phyloP scores from a whole-genome alignment of 1,284 basidiomycete genomes.

The Malassezia brasiliensis region DNA sequence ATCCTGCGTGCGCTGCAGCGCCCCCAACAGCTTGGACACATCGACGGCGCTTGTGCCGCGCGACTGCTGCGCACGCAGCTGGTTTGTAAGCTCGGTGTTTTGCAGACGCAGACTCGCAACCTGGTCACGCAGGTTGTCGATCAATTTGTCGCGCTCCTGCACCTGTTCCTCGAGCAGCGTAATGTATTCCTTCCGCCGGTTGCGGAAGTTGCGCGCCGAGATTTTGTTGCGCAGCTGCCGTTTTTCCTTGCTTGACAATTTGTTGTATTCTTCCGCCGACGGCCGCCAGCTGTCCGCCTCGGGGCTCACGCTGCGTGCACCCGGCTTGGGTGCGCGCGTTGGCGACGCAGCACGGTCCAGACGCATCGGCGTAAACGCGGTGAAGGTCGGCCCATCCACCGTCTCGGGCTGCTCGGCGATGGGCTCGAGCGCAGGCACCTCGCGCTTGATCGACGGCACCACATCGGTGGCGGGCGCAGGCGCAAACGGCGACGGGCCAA shows the following conservation, averaged over 20 bases:
- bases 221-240: conserved; percentile 94
- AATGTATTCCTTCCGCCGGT: conserved; percentile 89
- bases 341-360: conserved; percentile 11
- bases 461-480: neutral
- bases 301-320: neutral
- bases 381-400: neutral
- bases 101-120: conserved; percentile 68
- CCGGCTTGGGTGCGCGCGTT: neutral
- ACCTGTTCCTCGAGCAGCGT: conserved; percentile 85
- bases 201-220: conserved; percentile 84
- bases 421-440: neutral
- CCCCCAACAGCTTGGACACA: conserved; percentile 52
- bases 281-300: conserved; percentile 50
- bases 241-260: conserved; percentile 90
- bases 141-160: conserved; percentile 77
- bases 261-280: conserved; percentile 84
- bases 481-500: neutral
- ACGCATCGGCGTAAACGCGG: conserved; percentile 16
- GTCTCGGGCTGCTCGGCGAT: neutral
- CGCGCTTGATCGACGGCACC: neutral
- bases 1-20: conserved; percentile 56
- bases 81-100: conserved; percentile 62
- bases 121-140: conserved; percentile 76
- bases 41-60: conserved; percentile 53
- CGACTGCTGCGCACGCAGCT: conserved; percentile 53